Base-by-base conservation (phyloP, 768 basidiomycete species). In the Boletellus ananiceps region DNA sequence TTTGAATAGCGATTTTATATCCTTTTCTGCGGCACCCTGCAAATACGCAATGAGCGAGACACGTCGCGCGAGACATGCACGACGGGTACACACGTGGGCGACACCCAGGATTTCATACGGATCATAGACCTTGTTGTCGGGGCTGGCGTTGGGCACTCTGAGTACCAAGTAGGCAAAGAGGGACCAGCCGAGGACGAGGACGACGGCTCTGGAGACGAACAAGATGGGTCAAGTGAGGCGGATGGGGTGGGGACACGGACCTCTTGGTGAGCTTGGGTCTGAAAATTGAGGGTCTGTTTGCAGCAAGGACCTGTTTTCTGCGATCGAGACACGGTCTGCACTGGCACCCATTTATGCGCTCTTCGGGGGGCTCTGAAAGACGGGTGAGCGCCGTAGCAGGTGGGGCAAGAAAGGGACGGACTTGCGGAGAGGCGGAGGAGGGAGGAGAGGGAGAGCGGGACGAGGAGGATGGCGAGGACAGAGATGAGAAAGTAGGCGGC, bases 1-100 rank as follows among this genome's bases (percentile, higher is more conserved):
- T 71, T 94, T 95, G 77, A 84, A 99, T 66, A 92, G 88, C 3
- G 89, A 86, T 70, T 97, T 99, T 69, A 99, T 94, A 35, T 92
- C 89, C 68, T 94, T 93, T 61, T 94, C 87, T 2, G 83, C 72
- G 2, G 76, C 64, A 21, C 80, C 79, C 86, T 92, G 58, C 1
- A 27, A 36, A 31, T 15, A 21, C 0, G 15, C 11, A 8, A 27
- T 50, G 48, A 51, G 35, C 27, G 45, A 2, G 1, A 14, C 2
- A 15, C 1, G 27, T 42, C 9, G 34, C 13, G 14, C 15, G 1
- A 37, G 4, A 16, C 11, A 12, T 18, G 18, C 33, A n/a, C 12
- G 2, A 35, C n/a, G 18, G 6, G 19, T 23, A 54, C 46, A 16
- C 39, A 76, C 91, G 12, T 76, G 62, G 4, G 69, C 69, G 49